These are phyloP conservation scores for Solanum sejunctum DNA, from an alignment of 257 asterid genomes.

Conservation along the genomic window DNA sequence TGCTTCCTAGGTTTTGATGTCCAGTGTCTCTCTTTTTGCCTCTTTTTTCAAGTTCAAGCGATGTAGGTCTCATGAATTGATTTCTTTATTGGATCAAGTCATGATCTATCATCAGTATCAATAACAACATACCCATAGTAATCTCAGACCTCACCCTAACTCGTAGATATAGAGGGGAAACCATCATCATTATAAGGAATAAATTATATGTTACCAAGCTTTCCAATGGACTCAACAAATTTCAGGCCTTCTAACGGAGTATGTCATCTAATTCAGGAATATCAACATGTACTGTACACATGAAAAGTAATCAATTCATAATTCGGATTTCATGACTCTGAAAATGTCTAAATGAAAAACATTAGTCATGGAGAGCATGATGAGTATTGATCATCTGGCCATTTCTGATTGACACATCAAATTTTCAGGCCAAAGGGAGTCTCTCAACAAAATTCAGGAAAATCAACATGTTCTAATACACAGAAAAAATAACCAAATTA, in stretches of 20 bases:
- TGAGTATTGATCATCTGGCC: background rate
- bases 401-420: background rate
- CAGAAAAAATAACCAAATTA: too few relatives aligned
- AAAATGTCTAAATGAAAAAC: background rate
- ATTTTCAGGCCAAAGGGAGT: background rate
- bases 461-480: too few relatives aligned
- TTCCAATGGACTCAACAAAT: too few relatives aligned
- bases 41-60: too few relatives aligned
- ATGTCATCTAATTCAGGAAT: background rate
- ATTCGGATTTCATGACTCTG: background rate
- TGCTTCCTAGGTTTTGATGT: background rate
- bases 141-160: too few relatives aligned
- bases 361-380: background rate
- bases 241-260: too few relatives aligned
- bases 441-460: background rate
- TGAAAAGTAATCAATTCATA: background rate
- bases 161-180: too few relatives aligned
- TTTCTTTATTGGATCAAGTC: background rate
- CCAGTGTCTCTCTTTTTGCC: background rate
- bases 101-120: background rate
- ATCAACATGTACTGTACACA: background rate
- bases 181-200: too few relatives aligned
- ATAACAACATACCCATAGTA: too few relatives aligned
- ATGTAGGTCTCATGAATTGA: too few relatives aligned
- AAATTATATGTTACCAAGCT: too few relatives aligned